These are phyloP conservation scores for Kluyveromyces dobzhanskii DNA, from an alignment of 805 yeast species.

Conservation along the genomic window DNA sequence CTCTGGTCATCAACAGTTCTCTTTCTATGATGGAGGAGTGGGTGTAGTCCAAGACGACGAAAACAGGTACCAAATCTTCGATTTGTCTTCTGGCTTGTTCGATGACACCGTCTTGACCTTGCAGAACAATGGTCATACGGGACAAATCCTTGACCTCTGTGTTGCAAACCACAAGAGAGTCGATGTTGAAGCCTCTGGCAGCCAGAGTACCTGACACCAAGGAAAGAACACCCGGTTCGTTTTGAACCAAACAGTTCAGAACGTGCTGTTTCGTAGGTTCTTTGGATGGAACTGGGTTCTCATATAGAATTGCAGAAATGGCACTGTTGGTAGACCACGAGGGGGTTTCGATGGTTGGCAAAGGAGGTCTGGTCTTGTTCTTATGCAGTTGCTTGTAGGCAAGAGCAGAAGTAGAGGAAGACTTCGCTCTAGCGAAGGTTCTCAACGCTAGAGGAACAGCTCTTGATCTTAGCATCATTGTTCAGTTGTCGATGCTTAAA, in stretches of 20 bases:
- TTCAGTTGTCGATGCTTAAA: no score
- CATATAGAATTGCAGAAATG: slow-evolving; percentile 89
- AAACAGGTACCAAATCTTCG: slow-evolving; percentile 96
- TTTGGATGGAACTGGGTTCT: slow-evolving; percentile 53
- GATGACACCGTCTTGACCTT: slow-evolving; percentile 91
- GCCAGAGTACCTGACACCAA: slow-evolving; percentile 92
- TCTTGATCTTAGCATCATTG: slow-evolving; percentile 4
- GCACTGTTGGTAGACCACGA: slow-evolving; percentile 96
- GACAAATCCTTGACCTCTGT: slow-evolving; percentile 94
- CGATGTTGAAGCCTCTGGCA: slow-evolving; percentile 97
- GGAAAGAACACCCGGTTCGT: slow-evolving; percentile 96
- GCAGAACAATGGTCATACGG: slow-evolving; percentile 91
- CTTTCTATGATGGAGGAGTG: slow-evolving; percentile 83
- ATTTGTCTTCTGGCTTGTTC: slow-evolving; percentile 98
- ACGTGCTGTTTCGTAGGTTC: slow-evolving; percentile 79
- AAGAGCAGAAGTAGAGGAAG: slow-evolving; percentile 80
- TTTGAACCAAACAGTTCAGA: slow-evolving; percentile 92
- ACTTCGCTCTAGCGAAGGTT: slow-evolving; percentile 3
- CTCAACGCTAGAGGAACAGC: neutral
- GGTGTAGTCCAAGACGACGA: slow-evolving; percentile 93
- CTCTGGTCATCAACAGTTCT: slow-evolving; percentile 85
- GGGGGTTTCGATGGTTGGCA: slow-evolving; percentile 90
- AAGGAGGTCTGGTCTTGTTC: slow-evolving; percentile 76
- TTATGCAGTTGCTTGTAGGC: slow-evolving; percentile 91
- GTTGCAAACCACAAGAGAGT: slow-evolving; percentile 91